Evolutionary conservation across 2,329 filamentous ascomycete species (phyloP).

Genomic region (Cladosporium cucumerinum): DNA sequence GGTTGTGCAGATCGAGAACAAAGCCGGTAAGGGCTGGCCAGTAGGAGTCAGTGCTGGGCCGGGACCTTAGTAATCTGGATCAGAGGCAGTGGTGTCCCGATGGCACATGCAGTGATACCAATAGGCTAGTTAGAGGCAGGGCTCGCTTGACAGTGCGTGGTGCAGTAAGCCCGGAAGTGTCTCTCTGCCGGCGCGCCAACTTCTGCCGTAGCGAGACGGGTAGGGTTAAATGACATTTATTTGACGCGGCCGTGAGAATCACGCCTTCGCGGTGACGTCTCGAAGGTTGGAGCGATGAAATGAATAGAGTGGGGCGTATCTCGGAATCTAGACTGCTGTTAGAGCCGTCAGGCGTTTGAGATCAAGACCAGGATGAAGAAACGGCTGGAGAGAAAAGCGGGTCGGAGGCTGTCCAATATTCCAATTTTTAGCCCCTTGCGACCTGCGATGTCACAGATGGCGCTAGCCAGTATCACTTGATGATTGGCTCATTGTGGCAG

Average conservation of each 20-base stretch:
- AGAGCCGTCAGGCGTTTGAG: background rate
- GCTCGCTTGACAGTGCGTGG: background rate
- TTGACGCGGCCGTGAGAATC: background rate
- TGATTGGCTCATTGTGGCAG: background rate
- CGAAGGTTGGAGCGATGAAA: background rate
- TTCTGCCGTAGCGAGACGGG: background rate
- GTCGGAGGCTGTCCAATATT: background rate
- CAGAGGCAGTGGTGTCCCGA: background rate
- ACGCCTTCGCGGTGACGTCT: slow-evolving; percentile 1
- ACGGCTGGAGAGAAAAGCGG: slow-evolving; percentile 3
- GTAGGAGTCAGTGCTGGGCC: background rate
- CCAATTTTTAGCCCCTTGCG: background rate
- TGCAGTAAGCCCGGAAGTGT: background rate
- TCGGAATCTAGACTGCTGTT: background rate
- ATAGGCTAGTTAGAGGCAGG: background rate
- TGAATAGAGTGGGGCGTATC: background rate
- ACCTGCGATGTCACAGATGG: background rate
- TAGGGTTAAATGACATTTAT: background rate
- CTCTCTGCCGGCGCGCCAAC: background rate
- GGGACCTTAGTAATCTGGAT: background rate
- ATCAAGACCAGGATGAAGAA: background rate
- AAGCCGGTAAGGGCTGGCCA: background rate
- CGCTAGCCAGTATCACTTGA: background rate
- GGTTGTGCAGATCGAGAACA: background rate
- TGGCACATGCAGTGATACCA: background rate